Conservation (phyloP, 179 eudicot genomes). For the Heliamphora ciliata region DNA sequence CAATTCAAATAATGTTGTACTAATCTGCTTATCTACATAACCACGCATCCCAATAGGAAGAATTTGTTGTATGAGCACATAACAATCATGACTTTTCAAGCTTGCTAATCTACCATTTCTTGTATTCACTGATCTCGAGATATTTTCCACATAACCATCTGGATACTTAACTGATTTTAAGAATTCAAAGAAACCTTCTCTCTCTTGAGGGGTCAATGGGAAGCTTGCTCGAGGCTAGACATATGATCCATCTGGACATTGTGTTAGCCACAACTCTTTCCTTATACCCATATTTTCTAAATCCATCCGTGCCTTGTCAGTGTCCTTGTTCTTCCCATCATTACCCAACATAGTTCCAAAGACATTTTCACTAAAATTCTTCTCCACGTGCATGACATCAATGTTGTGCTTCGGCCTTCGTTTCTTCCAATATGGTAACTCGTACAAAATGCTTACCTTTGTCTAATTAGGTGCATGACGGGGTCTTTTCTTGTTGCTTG, state of each 20-base stretch:
- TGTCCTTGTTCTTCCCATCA: background rate
- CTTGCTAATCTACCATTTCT: background rate
- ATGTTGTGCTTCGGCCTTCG: too few relatives aligned
- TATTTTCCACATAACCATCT: background rate
- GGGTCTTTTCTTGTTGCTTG: too few relatives aligned
- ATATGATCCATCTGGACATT: background rate
- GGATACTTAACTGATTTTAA: background rate
- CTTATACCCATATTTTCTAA: background rate
- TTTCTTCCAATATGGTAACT: too few relatives aligned
- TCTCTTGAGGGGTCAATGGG: background rate
- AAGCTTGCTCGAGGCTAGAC: background rate
- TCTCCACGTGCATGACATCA: background rate
- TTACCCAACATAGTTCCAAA: background rate
- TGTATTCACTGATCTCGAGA: background rate
- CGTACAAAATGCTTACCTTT: too few relatives aligned
- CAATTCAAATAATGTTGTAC: background rate
- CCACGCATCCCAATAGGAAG: conserved; percentile 6
- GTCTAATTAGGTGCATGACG: too few relatives aligned
- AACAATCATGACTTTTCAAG: background rate
- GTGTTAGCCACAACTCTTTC: background rate
- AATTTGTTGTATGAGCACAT: background rate
- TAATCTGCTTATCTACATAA: background rate
- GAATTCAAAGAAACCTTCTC: background rate
- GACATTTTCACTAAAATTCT: background rate
- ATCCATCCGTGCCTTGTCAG: background rate